phyloP scores from a whole-genome alignment of 495 filamentous ascomycete species.

The Penicillium longicatenatum region DNA sequence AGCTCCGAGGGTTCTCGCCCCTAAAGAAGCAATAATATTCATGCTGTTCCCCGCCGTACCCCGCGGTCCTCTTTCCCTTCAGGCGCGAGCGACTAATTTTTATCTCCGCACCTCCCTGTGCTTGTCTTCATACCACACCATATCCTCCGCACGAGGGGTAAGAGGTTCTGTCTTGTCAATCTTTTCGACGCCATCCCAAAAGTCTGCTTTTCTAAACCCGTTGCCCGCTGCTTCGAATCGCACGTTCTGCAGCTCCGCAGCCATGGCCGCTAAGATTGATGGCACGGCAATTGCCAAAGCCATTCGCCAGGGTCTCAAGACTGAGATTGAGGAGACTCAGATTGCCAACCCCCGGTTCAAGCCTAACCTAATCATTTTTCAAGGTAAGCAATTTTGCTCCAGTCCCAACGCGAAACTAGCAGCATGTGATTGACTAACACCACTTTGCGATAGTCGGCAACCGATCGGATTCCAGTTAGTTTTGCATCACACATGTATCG shows the following conservation, averaged over 20 bases:
- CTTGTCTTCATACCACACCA: constrained; percentile 20
- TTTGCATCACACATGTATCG: constrained; percentile 14
- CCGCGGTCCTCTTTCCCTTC: constrained; percentile 35
- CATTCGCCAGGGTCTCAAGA: constrained; percentile 77
- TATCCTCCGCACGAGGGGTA: constrained; percentile 22
- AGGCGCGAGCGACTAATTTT: constrained; percentile 29
- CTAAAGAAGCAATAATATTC: constrained; percentile 35
- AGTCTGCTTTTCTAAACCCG: constrained; percentile 14
- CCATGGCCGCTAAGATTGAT: constrained; percentile 91
- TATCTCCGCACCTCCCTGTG: constrained; percentile 24
- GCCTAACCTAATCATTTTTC: constrained; percentile 88
- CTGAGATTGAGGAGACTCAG: constrained; percentile 79
- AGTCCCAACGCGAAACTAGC: not conserved
- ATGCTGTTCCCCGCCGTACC: constrained; percentile 46
- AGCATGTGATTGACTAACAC: constrained; percentile 14
- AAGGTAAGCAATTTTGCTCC: constrained; percentile 59
- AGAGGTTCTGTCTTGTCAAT: constrained; percentile 14
- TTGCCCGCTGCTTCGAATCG: constrained; percentile 26
- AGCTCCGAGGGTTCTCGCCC: constrained; percentile 28
- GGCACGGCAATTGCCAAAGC: constrained; percentile 90
- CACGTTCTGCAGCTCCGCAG: constrained; percentile 56
- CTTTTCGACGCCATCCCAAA: constrained; percentile 19
- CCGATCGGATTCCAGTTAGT: constrained; percentile 88
- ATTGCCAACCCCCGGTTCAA: constrained; percentile 80
- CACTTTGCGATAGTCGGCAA: constrained; percentile 63